Evolutionary conservation across 805 yeast species (phyloP).

Genomic region (Blastobotrys chiropterorum): DNA sequence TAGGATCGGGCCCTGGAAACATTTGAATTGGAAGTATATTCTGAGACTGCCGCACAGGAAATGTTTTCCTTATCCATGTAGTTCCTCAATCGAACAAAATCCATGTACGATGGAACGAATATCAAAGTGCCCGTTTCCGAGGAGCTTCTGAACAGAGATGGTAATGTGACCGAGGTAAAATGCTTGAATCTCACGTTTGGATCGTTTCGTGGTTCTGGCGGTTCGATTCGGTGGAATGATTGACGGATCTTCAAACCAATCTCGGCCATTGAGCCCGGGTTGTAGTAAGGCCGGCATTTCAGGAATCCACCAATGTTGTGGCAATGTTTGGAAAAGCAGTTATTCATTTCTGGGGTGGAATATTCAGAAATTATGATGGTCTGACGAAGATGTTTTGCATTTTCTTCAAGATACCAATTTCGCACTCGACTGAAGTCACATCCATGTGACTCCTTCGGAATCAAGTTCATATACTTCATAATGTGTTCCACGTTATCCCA

Average conservation of each 20-base stretch:
- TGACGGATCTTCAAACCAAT: slow-evolving; percentile 55
- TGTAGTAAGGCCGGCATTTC: slow-evolving; percentile 18
- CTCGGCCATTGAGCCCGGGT: slow-evolving; percentile 41
- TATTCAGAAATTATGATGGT: slow-evolving; percentile 69
- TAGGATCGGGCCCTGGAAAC: slow-evolving; percentile 62
- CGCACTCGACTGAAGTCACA: slow-evolving; percentile 89
- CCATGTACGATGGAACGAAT: slow-evolving; percentile 81
- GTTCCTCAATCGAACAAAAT: slow-evolving; percentile 72
- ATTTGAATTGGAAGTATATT: slow-evolving; percentile 71
- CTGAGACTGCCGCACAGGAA: slow-evolving; percentile 69
- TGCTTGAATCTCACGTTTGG: slow-evolving; percentile 79
- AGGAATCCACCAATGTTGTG: slow-evolving; percentile 34
- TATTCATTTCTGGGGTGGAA: slow-evolving; percentile 74
- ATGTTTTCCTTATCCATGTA: slow-evolving; percentile 56
- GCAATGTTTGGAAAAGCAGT: slow-evolving; percentile 38
- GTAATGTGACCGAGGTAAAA: slow-evolving; percentile 67
- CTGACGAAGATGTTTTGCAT: slow-evolving; percentile 68
- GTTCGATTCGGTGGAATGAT: slow-evolving; percentile 61
- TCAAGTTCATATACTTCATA: slow-evolving; percentile 61
- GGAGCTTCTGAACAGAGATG: slow-evolving; percentile 56
- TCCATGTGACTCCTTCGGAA: slow-evolving; percentile 73
- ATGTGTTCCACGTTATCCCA: slow-evolving; percentile 75
- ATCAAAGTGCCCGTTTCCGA: slow-evolving; percentile 70
- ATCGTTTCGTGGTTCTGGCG: slow-evolving; percentile 49
- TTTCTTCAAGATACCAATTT: slow-evolving; percentile 87